A percentile compares a stretch with the other conserved stretches of the same genome.
Evolutionary conservation across 441 rosid species (phyloP).

Genomic region (Gossypium schwendimanii): DNA sequence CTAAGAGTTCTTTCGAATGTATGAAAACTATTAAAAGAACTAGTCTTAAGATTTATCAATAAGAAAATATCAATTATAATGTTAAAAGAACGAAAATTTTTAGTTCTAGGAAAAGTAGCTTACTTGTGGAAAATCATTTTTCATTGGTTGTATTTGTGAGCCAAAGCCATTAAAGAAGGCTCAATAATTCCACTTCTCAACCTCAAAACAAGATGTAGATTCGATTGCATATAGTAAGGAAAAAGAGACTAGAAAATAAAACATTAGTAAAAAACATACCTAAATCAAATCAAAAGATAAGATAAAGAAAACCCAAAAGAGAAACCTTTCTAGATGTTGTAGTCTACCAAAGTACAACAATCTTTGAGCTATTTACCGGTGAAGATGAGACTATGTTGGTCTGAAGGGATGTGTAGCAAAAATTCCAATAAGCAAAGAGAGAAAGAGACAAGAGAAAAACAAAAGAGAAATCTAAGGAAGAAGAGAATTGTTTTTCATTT

Average conservation of each 20-base stretch:
- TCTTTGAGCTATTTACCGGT: constrained; percentile 76
- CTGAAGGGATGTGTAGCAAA: constrained; percentile 41
- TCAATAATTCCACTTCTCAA: constrained; percentile 42
- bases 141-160: constrained; percentile 51
- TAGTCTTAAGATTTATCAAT: neutral
- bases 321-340: constrained; percentile 60
- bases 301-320: neutral
- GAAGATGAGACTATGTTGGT: constrained; percentile 62
- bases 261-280: neutral
- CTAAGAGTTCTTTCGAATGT: too few species aligned
- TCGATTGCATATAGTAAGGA: constrained; percentile 27
- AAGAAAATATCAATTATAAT: too few species aligned
- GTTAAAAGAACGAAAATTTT: too few species aligned
- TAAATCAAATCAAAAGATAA: neutral
- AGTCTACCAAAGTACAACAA: constrained; percentile 64
- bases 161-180: constrained; percentile 62
- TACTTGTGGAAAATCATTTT: constrained; percentile 59
- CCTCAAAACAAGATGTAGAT: constrained; percentile 33
- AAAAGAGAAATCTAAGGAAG: too few species aligned
- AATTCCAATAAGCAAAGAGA: too few species aligned
- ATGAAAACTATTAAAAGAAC: too few species aligned
- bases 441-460: too few species aligned
- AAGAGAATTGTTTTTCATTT: too few species aligned
- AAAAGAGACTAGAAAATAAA: neutral
- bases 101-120: neutral